A percentile compares a stretch with the other conserved stretches of the same genome.
Conservation (phyloP, 2,329 filamentous ascomycete genomes). For the Chlorencoelia australis region DNA sequence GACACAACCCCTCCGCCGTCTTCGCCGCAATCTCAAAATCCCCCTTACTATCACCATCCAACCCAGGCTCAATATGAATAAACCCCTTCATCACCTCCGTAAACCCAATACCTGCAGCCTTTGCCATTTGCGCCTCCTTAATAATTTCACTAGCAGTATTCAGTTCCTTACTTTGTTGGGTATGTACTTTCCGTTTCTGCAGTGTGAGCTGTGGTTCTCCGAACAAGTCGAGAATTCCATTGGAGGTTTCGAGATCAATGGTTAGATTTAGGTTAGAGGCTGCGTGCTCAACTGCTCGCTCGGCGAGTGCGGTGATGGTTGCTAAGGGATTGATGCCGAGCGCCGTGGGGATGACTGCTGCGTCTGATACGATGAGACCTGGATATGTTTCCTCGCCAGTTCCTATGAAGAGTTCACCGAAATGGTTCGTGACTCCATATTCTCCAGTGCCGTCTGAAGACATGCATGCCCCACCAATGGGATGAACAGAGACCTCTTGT, state of each 20-base stretch:
- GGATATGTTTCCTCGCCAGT: slow-evolving; percentile 39
- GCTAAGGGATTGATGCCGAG: slow-evolving; percentile 58
- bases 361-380: slow-evolving; percentile 54
- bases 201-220: slow-evolving; percentile 33
- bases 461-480: slow-evolving; percentile 56
- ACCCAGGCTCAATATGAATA: slow-evolving; percentile 37
- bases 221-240: slow-evolving; percentile 43
- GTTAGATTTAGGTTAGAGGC: slow-evolving; percentile 31
- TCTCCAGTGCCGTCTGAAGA: slow-evolving; percentile 45
- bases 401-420: slow-evolving; percentile 49
- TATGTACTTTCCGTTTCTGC: slow-evolving; percentile 6
- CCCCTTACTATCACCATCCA: slow-evolving; percentile 36
- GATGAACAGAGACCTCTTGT: slow-evolving; percentile 55
- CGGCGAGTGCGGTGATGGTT: slow-evolving; percentile 59
- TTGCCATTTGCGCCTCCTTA: slow-evolving; percentile 16
- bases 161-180: slow-evolving; percentile 26
- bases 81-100: slow-evolving; percentile 56
- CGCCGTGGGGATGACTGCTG: slow-evolving; percentile 48
- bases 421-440: slow-evolving; percentile 50
- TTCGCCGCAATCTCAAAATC: slow-evolving; percentile 44
- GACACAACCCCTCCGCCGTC: slow-evolving; percentile 41
- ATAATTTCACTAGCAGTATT: slow-evolving; percentile 33
- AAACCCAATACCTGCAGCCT: slow-evolving; percentile 46
- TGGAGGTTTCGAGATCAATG: slow-evolving; percentile 37
- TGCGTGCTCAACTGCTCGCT: slow-evolving; percentile 47